Evolutionary conservation across 345 rosid species (phyloP).

Genomic region (Arabidopsis suecica): DNA sequence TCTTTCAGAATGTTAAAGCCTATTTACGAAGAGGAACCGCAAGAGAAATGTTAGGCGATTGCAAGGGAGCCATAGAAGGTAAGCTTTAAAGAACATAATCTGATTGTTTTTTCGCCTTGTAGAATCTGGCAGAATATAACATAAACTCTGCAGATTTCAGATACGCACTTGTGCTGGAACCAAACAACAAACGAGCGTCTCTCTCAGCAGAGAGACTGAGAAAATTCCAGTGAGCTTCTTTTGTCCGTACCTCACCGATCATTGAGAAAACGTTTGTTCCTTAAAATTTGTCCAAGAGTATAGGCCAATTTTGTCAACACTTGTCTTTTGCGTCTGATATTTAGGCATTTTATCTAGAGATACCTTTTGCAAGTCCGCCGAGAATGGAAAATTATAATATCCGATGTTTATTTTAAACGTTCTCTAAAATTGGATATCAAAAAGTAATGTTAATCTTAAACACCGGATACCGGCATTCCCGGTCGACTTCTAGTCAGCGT

Average conservation of each 20-base stretch:
- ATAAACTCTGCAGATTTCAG: slow-evolving; percentile 65
- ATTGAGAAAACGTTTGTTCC: slow-evolving; percentile 26
- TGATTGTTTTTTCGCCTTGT: background rate
- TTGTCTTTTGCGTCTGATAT: slow-evolving; percentile 1
- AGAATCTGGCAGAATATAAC: background rate
- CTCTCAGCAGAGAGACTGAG: slow-evolving; percentile 75
- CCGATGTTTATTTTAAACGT: background rate
- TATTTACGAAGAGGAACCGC: slow-evolving; percentile 97
- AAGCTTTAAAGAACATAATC: slow-evolving; percentile 14
- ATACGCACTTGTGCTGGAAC: slow-evolving; percentile 90
- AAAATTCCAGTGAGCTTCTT: slow-evolving; percentile 52
- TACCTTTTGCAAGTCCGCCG: slow-evolving; percentile 9
- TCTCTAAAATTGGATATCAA: slow-evolving; percentile 24
- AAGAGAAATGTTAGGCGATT: slow-evolving; percentile 80
- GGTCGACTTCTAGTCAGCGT: slow-evolving; percentile 29
- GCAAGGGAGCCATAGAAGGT: slow-evolving; percentile 92
- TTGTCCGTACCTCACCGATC: slow-evolving; percentile 7
- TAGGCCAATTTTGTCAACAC: slow-evolving; percentile 45
- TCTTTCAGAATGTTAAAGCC: slow-evolving; percentile 81
- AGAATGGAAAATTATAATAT: slow-evolving; percentile 15
- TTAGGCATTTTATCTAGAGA: slow-evolving; percentile 19
- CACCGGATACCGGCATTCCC: slow-evolving; percentile 27
- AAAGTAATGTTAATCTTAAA: slow-evolving; percentile 15
- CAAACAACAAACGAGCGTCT: slow-evolving; percentile 90
- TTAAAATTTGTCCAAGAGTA: slow-evolving; percentile 33